Conservation (phyloP, 805 yeast species). For the Zygotorulaspora chibaensis region DNA sequence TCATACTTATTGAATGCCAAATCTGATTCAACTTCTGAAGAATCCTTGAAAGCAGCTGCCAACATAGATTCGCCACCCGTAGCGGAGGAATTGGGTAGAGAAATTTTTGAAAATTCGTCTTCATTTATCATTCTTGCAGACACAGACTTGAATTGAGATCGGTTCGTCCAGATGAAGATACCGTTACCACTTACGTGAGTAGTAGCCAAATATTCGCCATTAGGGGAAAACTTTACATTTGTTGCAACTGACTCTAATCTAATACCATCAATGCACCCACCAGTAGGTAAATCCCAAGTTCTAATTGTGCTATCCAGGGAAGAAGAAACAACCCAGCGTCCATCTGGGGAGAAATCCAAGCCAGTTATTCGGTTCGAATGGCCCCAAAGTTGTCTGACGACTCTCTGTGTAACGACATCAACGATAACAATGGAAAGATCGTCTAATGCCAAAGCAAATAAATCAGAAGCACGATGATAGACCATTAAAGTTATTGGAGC, state of each 20-base stretch:
- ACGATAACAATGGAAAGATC: slow-evolving; percentile 78
- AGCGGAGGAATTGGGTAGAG: slow-evolving; percentile 74
- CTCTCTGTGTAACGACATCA: slow-evolving; percentile 73
- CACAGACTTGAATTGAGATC: slow-evolving; percentile 74
- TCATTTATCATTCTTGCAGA: slow-evolving; percentile 74
- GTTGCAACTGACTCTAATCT: slow-evolving; percentile 76
- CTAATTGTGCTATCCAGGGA: slow-evolving; percentile 82
- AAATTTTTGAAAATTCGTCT: slow-evolving; percentile 58
- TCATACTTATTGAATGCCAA: slow-evolving; percentile 39
- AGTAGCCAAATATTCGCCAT: slow-evolving; percentile 88
- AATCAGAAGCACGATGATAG: slow-evolving; percentile 77
- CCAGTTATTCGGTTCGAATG: slow-evolving; percentile 85
- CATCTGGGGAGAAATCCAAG: slow-evolving; percentile 88
- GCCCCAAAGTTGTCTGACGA: slow-evolving; percentile 85
- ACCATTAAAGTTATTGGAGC: slow-evolving; percentile 75
- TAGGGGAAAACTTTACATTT: slow-evolving; percentile 71
- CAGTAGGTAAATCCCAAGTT: slow-evolving; percentile 97
- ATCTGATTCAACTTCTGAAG: slow-evolving; percentile 33
- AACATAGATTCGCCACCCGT: slow-evolving; percentile 67
- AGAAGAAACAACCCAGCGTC: slow-evolving; percentile 87
- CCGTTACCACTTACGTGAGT: slow-evolving; percentile 90
- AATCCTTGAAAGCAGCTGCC: slow-evolving; percentile 68
- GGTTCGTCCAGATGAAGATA: slow-evolving; percentile 86
- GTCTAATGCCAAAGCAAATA: slow-evolving; percentile 81
- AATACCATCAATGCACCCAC: slow-evolving; percentile 93